Percentiles rank a stretch among this genome's conserved stretches.
Conservation (phyloP, 805 yeast genomes). For the Metschnikowia cubensis region DNA sequence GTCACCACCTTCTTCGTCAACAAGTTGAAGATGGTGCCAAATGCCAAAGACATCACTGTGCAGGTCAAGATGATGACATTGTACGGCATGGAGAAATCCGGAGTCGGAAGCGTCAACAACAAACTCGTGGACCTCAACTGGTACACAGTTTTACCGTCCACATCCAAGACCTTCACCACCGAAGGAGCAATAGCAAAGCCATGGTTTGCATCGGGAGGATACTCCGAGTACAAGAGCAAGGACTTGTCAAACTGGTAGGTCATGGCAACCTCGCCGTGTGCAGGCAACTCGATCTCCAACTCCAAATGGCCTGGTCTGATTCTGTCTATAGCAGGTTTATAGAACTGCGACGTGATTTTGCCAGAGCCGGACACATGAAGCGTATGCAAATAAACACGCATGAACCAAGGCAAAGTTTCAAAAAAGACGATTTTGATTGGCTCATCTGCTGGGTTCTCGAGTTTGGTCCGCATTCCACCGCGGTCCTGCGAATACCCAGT, state of each 20-base stretch:
- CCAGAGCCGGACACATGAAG: constrained; percentile 31
- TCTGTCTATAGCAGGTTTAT: constrained; percentile 77
- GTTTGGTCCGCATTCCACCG: constrained; percentile 81
- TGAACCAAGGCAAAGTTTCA: constrained; percentile 91
- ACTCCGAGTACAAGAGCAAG: constrained; percentile 77
- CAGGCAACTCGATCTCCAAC: constrained; percentile 59
- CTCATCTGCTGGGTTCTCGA: constrained; percentile 58
- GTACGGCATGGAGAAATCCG: constrained; percentile 98
- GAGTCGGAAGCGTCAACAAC: constrained; percentile 84
- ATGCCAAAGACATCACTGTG: constrained; percentile 87
- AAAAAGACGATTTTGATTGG: constrained; percentile 56
- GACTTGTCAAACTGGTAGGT: constrained; percentile 86
- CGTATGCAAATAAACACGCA: constrained; percentile 77
- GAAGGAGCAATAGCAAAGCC: constrained; percentile 96
- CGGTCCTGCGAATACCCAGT: constrained; percentile 89
- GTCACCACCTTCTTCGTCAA: constrained; percentile 70
- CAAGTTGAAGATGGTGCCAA: constrained; percentile 81
- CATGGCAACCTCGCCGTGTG: constrained; percentile 54
- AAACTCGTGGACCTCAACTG: constrained; percentile 81
- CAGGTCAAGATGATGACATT: constrained; percentile 92
- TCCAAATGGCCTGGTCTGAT: constrained; percentile 81
- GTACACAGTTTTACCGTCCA: constrained; percentile 29
- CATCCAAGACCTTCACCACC: constrained; percentile 54
- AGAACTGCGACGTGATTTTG: constrained; percentile 51
- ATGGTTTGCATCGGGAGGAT: constrained; percentile 99